Percentiles rank a stretch among this genome's conserved stretches.
phyloP scores from a whole-genome alignment of 805 yeast species.

The Nematodospora valgi region DNA sequence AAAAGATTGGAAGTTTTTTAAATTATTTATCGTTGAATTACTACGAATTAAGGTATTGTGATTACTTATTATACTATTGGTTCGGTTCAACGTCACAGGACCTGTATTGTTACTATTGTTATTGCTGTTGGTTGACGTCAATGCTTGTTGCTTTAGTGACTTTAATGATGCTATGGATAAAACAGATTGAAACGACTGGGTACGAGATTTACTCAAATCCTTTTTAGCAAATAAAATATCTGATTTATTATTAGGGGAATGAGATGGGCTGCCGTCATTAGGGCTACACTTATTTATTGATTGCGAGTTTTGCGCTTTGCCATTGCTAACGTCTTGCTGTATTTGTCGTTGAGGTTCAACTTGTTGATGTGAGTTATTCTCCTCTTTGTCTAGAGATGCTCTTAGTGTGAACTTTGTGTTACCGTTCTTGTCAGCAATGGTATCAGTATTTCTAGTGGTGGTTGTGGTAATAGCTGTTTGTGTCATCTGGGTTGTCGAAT shows the following conservation, averaged over 20 bases:
- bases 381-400: too few relatives aligned
- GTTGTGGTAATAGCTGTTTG: too few relatives aligned
- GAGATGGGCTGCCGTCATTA: too few relatives aligned
- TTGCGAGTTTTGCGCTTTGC: too few relatives aligned
- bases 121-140: conserved; percentile 9
- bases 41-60: conserved; percentile 12
- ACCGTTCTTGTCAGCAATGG: too few relatives aligned
- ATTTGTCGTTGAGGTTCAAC: too few relatives aligned
- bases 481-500: too few relatives aligned
- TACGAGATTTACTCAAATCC: conserved; percentile 32
- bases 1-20: conserved; percentile 40
- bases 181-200: conserved; percentile 44
- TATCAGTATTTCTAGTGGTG: too few relatives aligned
- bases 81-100: conserved; percentile 8
- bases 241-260: conserved; percentile 4
- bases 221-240: conserved; percentile 36
- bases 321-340: too few relatives aligned
- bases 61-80: conserved; percentile 8
- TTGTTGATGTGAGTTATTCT: too few relatives aligned
- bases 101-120: conserved; percentile 5
- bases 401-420: too few relatives aligned
- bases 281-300: too few relatives aligned
- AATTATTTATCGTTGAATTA: conserved; percentile 20
- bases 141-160: conserved; percentile 29
- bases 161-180: conserved; percentile 42